Evolutionary conservation across 2,329 filamentous ascomycete species (phyloP), one percentile per base, ranked within the genome.

Genomic region (Coleophoma crateriformis): DNA sequence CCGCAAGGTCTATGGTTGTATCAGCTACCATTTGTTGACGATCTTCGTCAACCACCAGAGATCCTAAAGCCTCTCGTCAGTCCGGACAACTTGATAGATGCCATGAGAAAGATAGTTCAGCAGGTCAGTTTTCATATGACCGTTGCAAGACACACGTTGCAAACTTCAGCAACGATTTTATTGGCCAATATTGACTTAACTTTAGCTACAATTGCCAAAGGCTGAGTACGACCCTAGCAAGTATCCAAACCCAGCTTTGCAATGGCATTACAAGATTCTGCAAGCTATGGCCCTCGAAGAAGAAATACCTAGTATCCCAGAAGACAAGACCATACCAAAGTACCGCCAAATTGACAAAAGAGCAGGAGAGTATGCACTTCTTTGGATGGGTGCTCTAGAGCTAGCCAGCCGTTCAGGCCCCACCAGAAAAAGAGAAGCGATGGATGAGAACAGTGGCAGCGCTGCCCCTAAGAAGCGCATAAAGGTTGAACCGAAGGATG

Each of bases 241-340:
- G 62, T 97, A 96, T 61, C 89, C 94, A 0, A 99, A 99, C 54
- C 90, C 91, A 10, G 80, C 88, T 8, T 75, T 99, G 20, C 94
- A 99, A 69, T 99, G 92, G 91, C 94, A 97, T 71, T 99, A 97
- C 73, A 85, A 83, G 54, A 95, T 99, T 42, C 73, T 99, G 1
- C 94, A 99, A 68, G 87, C 88, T 7, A 77, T 96, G 50, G 94
- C 94, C 0, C 75, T 99, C 1, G 91, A 96, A 34, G 94, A 99
- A 64, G 91, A 96, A 57, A 71, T 95, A 1, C 91, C 91, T 42
- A 74, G 79, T 2, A 79, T 85, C 45, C 69, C 70, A 2, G 75
- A 81, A 13, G 94, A 99, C 63, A 84, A 87, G 56, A 97, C 94
- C 0, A 65, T 88, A 13, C 94, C 94, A 1, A 89, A 87, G 60